Percentiles rank a stretch among this genome's conserved stretches.
phyloP scores from a whole-genome alignment of 495 filamentous ascomycete genomes.

The Podospora conica region DNA sequence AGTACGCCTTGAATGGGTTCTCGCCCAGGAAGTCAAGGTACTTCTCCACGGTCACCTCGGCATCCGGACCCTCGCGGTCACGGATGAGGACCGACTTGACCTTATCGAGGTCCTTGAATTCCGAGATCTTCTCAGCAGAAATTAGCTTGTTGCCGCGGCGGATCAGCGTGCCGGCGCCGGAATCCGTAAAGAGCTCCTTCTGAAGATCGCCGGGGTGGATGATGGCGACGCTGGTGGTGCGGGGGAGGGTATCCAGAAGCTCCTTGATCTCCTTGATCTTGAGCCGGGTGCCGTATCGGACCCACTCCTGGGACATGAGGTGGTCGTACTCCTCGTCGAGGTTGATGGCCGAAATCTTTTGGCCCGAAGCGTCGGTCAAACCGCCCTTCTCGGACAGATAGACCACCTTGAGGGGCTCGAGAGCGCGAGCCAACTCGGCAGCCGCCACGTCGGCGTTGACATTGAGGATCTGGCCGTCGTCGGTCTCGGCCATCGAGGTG shows the following conservation, averaged over 20 bases:
- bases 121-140: constrained; percentile 62
- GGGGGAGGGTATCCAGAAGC: constrained; percentile 75
- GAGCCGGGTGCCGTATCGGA: constrained; percentile 86
- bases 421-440: constrained; percentile 78
- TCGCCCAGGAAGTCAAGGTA: constrained; percentile 73
- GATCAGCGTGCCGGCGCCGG: constrained; percentile 91
- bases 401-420: constrained; percentile 96
- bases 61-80: constrained; percentile 80
- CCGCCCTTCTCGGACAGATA: constrained; percentile 98
- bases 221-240: constrained; percentile 92
- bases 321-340: constrained; percentile 95
- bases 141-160: constrained; percentile 87
- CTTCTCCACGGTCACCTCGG: constrained; percentile 74
- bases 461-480: constrained; percentile 90
- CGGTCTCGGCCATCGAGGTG: constrained; percentile 94
- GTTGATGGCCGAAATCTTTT: constrained; percentile 97
- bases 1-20: constrained; percentile 86
- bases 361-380: constrained; percentile 85
- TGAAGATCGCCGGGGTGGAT: constrained; percentile 93
- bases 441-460: constrained; percentile 98
- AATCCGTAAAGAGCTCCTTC: constrained; percentile 95
- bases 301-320: constrained; percentile 94
- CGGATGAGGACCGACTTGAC: constrained; percentile 79
- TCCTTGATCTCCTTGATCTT: constrained; percentile 99
- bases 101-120: constrained; percentile 70